Evolutionary conservation across 2,329 filamentous ascomycete genomes (phyloP).

Genomic region (Curvularia sp.): DNA sequence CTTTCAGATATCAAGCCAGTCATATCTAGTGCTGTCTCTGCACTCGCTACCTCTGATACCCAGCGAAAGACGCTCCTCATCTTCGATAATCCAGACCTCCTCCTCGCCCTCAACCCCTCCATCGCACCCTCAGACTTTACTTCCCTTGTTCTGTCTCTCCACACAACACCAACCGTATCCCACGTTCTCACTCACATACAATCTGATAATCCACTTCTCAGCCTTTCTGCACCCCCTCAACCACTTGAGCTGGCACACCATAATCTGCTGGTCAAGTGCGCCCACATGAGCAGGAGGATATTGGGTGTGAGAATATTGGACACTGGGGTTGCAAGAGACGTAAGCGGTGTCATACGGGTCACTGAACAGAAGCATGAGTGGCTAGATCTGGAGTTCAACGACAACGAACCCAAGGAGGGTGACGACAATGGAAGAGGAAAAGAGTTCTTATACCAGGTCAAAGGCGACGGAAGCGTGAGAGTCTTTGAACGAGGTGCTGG

Average conservation of each 20-base stretch:
- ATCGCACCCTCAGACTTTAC: slow-evolving; percentile 31
- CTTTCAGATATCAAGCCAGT: slow-evolving; percentile 35
- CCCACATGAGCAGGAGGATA: slow-evolving; percentile 77
- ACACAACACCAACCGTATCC: slow-evolving; percentile 63
- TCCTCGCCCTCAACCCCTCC: slow-evolving; percentile 49
- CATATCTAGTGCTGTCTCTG: slow-evolving; percentile 39
- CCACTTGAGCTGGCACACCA: slow-evolving; percentile 44
- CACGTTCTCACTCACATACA: slow-evolving; percentile 72
- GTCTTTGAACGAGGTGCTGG: slow-evolving; percentile 81
- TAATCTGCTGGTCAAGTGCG: slow-evolving; percentile 71
- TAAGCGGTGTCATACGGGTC: slow-evolving; percentile 84
- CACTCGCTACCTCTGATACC: slow-evolving; percentile 16
- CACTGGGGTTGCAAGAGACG: slow-evolving; percentile 87
- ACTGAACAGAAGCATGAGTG: slow-evolving; percentile 57
- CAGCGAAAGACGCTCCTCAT: slow-evolving; percentile 51
- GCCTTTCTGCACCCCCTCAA: slow-evolving; percentile 56
- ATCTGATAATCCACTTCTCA: slow-evolving; percentile 75
- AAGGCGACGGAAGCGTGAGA: slow-evolving; percentile 77
- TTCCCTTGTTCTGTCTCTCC: slow-evolving; percentile 39
- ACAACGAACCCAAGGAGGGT: slow-evolving; percentile 33
- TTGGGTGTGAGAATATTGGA: slow-evolving; percentile 78
- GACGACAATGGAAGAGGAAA: slow-evolving; percentile 56
- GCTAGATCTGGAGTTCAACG: slow-evolving; percentile 37
- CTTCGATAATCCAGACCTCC: slow-evolving; percentile 55
- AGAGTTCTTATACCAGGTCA: slow-evolving; percentile 83